Evolutionary conservation across 202 grass and related monocot species (phyloP).

Genomic region (Brachypodium distachyon): DNA sequence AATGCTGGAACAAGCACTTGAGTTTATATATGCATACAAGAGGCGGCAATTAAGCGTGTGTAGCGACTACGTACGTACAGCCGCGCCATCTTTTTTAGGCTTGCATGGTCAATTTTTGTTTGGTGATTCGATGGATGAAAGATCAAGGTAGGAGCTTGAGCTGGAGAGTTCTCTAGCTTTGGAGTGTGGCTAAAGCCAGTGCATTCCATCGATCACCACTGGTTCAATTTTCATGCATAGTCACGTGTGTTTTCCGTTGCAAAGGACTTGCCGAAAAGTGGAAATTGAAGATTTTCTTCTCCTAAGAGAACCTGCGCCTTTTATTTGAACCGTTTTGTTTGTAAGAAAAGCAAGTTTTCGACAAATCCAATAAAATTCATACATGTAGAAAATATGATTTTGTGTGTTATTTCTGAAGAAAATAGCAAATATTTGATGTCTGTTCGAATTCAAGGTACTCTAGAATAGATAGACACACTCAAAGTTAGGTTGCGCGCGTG

Average conservation of each 20-base stretch:
- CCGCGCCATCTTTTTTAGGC: constrained; percentile 33
- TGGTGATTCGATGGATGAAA: constrained; percentile 55
- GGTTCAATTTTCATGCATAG: constrained; percentile 8
- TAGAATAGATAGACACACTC: constrained; percentile 5
- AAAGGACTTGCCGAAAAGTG: neutral
- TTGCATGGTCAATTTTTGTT: constrained; percentile 26
- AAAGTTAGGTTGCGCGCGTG: constrained; percentile 27
- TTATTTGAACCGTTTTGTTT: too few species aligned
- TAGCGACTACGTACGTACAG: constrained; percentile 13
- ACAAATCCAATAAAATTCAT: too few species aligned
- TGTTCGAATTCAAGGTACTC: too few species aligned
- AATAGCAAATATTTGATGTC: neutral
- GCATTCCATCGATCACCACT: neutral
- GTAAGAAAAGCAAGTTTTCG: too few species aligned
- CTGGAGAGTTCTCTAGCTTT: too few species aligned
- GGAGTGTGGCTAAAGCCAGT: constrained; percentile 59
- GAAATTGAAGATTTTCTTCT: too few species aligned
- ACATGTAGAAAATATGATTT: too few species aligned
- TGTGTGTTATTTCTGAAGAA: too few species aligned
- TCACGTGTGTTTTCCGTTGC: constrained; percentile 5
- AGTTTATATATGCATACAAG: constrained; percentile 21
- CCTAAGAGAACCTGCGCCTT: neutral
- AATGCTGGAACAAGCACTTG: constrained; percentile 4
- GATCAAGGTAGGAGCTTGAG: constrained; percentile 44
- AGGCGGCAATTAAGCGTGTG: neutral